Evolutionary conservation across 208 protist species (phyloP).

Genomic region (Leishmania major): DNA sequence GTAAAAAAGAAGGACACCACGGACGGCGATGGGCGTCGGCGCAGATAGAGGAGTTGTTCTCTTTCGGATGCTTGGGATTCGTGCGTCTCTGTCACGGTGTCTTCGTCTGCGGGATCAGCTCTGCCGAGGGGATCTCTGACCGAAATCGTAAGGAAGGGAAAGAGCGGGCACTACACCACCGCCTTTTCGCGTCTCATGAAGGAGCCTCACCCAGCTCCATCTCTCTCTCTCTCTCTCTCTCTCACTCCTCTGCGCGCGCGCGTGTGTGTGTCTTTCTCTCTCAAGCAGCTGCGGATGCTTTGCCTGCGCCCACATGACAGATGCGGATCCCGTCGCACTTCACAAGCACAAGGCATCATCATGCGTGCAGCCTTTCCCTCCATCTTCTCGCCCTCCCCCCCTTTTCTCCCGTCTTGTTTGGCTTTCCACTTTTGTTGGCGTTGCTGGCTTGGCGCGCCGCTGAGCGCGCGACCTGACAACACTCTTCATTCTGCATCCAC

Average conservation of each 20-base stretch:
- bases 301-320: not conserved
- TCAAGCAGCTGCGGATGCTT: not conserved
- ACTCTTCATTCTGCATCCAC: not conserved
- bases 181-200: not conserved
- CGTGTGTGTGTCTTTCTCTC: not conserved
- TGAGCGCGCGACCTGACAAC: not conserved
- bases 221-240: too few relatives aligned
- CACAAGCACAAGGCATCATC: not conserved
- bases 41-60: not conserved
- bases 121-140: not conserved
- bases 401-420: not conserved
- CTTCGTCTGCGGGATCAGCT: not conserved
- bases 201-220: not conserved
- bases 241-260: too few relatives aligned
- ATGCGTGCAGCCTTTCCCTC: too few relatives aligned
- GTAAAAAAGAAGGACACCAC: not conserved
- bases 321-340: not conserved
- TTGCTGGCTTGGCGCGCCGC: not conserved
- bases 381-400: not conserved
- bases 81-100: not conserved
- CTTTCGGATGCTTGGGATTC: not conserved
- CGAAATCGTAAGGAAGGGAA: not conserved
- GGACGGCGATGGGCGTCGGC: not conserved
- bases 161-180: not conserved
- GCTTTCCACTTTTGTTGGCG: not conserved